Evolutionary conservation across 108 stramenopile species (phyloP).

Genomic region (Cylindrotheca fusiformis): DNA sequence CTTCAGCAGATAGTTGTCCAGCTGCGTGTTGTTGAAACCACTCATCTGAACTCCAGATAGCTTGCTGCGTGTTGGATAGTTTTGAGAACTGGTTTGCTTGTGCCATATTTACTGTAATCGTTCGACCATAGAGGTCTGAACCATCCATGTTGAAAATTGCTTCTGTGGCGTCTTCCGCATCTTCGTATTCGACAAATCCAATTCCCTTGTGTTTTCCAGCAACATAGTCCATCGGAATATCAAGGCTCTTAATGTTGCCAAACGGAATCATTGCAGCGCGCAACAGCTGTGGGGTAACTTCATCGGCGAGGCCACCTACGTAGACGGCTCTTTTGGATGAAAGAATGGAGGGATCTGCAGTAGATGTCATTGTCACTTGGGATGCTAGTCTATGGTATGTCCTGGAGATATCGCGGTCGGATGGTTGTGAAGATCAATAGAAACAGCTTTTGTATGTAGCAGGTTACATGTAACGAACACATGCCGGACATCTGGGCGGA

Average conservation of each 20-base stretch:
- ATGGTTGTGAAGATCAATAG: not conserved
- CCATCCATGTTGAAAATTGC: conserved; percentile 97
- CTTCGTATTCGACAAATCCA: conserved; percentile 92
- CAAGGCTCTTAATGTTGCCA: conserved; percentile 70
- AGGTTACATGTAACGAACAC: too few relatives aligned
- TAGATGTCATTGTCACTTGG: conserved; percentile 2
- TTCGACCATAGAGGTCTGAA: conserved; percentile 81
- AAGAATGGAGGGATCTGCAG: conserved; percentile 19
- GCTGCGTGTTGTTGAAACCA: conserved; percentile 50
- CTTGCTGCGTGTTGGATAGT: conserved; percentile 58
- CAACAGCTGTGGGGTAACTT: conserved; percentile 73
- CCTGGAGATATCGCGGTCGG: not conserved
- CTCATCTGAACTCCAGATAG: conserved; percentile 86
- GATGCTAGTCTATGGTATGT: not conserved
- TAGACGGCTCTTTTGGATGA: conserved; percentile 36
- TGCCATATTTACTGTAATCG: conserved; percentile 84
- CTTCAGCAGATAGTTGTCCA: conserved; percentile 11
- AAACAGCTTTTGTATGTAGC: too few relatives aligned
- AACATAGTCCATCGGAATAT: conserved; percentile 83
- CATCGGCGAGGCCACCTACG: conserved; percentile 86
- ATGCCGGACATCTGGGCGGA: too few relatives aligned
- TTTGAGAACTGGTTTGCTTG: conserved; percentile 65
- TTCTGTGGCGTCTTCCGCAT: conserved; percentile 80
- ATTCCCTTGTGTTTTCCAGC: conserved; percentile 79
- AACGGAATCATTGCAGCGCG: conserved; percentile 96